Percentiles rank a stretch among this genome's conserved stretches.
phyloP scores from a whole-genome alignment of 1,284 basidiomycete genomes.

The Naganishia sp. region DNA sequence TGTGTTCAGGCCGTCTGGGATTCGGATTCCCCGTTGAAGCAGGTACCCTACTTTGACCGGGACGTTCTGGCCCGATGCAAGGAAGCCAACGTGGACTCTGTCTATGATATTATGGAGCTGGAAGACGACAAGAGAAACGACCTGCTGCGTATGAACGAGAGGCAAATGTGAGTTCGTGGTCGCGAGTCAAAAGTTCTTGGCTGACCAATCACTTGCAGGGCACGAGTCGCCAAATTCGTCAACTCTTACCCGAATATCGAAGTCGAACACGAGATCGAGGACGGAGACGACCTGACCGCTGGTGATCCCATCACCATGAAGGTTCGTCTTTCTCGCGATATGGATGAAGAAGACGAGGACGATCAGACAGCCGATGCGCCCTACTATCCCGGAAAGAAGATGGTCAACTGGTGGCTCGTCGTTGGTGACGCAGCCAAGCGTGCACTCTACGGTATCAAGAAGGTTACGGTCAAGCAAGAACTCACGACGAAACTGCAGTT shows the following conservation, averaged over 20 bases:
- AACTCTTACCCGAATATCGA: slow-evolving; percentile 94
- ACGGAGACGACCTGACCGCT: slow-evolving; percentile 77
- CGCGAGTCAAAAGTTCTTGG: background rate
- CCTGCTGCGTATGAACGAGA: slow-evolving; percentile 78
- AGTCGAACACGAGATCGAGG: slow-evolving; percentile 71
- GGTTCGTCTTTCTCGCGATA: slow-evolving; percentile 77
- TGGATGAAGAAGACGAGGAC: slow-evolving; percentile 73
- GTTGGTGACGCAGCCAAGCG: slow-evolving; percentile 74
- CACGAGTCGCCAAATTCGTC: slow-evolving; percentile 80
- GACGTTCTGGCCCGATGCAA: slow-evolving; percentile 86
- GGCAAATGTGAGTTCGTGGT: slow-evolving; percentile 70
- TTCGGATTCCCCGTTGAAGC: slow-evolving; percentile 86
- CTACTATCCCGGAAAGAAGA: slow-evolving; percentile 86
- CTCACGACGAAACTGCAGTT: slow-evolving; percentile 86
- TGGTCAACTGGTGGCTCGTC: slow-evolving; percentile 97
- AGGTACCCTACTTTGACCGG: slow-evolving; percentile 91
- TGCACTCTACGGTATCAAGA: slow-evolving; percentile 88
- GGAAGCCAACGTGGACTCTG: slow-evolving; percentile 73
- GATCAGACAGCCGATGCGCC: slow-evolving; percentile 84
- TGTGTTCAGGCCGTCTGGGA: slow-evolving; percentile 98
- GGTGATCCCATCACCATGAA: slow-evolving; percentile 78
- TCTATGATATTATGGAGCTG: slow-evolving; percentile 97
- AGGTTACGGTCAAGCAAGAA: slow-evolving; percentile 80
- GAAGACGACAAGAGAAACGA: slow-evolving; percentile 83
- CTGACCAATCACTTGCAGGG: slow-evolving; percentile 56